Evolutionary conservation across 805 yeast genomes (phyloP), one percentile per base, ranked within the genome.

Genomic region (Saturnispora mendoncae): DNA sequence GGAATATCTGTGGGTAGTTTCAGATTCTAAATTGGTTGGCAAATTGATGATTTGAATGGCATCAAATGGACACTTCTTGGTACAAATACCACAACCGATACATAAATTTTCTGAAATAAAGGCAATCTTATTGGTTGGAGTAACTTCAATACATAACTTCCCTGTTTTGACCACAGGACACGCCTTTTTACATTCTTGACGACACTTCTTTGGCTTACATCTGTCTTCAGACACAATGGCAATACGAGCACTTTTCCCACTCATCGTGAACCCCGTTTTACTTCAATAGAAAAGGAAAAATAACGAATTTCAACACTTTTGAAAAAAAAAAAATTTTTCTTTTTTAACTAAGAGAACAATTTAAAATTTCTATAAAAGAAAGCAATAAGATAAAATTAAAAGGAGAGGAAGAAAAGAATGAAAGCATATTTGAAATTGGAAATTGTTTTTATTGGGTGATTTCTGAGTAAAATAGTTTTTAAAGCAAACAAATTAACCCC

Each of bases 51-150:
- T 92, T 58, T 76, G 83, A 57, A 92, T 88, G 49, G 98, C 98
- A 57, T 90, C 95, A 59, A 92, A 92, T 24, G 98, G 98, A 67
- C 98, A 92, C 62, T 87, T 92, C 66, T 92, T 92, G 40, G 88
- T 95, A 75, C 98, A 92, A 54, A 92, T 92, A 87, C 98, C 98
- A 73, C 98, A 92, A 62, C 98, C 98, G 55, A 92, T 90, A 74
- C 98, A 92, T 59, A 92, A 69, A 30, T 69, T 84, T 62, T 92
- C 98, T 14, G 95, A 84, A 45, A 92, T 85, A 62, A 88, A 92
- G 13, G 97, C 95, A 57, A 92, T 85, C 31, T 92, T 92, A 46
- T 84, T 77, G 17, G 80, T 74, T 48, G 97, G 95, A 0, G 84
- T 67, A 36, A 92, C 98, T 65, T 92, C 98, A 57, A 92, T 92